Conservation (phyloP, 2,329 filamentous ascomycete genomes). For the Colletotrichum sp. region DNA sequence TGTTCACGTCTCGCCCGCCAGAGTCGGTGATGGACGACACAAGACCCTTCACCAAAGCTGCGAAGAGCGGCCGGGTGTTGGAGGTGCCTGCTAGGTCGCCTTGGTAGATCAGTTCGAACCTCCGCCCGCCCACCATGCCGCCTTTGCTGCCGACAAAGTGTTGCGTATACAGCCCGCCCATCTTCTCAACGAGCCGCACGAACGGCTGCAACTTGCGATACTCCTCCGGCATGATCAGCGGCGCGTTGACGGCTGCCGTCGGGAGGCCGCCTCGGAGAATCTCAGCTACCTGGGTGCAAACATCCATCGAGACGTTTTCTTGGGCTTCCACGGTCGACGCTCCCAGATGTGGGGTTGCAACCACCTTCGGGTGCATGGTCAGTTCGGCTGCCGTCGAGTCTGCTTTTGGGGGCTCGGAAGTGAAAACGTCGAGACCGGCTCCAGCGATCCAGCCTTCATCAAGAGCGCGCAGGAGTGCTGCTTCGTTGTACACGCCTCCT, state of each 20-base stretch:
- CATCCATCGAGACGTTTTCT: conserved; percentile 83
- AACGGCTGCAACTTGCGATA: conserved; percentile 80
- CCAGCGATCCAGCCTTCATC: conserved; percentile 75
- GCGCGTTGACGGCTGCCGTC: conserved; percentile 79
- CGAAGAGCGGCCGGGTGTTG: conserved; percentile 81
- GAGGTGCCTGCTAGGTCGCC: conserved; percentile 74
- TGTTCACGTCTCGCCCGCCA: conserved; percentile 75
- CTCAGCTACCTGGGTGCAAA: conserved; percentile 79
- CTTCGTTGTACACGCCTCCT: conserved; percentile 82
- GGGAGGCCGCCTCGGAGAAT: conserved; percentile 77
- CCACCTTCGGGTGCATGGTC: conserved; percentile 72
- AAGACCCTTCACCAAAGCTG: conserved; percentile 79
- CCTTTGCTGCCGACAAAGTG: conserved; percentile 61
- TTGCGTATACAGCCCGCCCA: conserved; percentile 81
- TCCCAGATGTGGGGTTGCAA: conserved; percentile 81
- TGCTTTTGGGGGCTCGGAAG: conserved; percentile 68
- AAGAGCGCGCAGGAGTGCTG: conserved; percentile 72
- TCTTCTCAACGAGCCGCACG: conserved; percentile 77
- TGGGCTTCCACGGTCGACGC: conserved; percentile 84
- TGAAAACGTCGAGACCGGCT: conserved; percentile 82
- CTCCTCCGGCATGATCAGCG: conserved; percentile 81
- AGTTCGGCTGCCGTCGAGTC: conserved; percentile 65
- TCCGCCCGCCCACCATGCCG: conserved; percentile 62
- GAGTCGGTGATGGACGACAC: conserved; percentile 71
- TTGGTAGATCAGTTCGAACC: conserved; percentile 79